These are phyloP conservation scores for Eucalyptus victrix DNA, from an alignment of 345 rosid species.

Conservation along the genomic window DNA sequence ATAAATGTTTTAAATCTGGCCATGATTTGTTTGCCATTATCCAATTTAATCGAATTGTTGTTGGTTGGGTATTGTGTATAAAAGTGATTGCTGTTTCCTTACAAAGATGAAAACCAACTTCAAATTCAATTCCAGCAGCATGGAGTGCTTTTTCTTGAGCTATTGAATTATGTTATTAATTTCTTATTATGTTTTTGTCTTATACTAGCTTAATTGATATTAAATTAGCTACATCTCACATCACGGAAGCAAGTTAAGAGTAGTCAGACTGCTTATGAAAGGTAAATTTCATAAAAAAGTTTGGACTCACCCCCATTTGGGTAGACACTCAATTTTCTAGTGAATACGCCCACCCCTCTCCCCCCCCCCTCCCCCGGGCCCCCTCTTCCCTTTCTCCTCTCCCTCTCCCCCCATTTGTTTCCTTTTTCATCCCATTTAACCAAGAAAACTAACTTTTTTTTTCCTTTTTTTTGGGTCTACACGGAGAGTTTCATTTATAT, in stretches of 20 bases:
- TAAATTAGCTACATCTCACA: not conserved
- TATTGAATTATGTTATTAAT: not conserved
- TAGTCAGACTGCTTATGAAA: not conserved
- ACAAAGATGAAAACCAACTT: not conserved
- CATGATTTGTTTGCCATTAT: not conserved
- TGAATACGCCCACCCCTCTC: too few species aligned
- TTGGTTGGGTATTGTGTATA: not conserved
- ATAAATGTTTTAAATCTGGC: not conserved
- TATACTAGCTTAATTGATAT: not conserved
- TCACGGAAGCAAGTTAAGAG: not conserved
- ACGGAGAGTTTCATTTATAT: too few species aligned
- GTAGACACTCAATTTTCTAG: too few species aligned
- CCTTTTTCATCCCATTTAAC: too few species aligned
- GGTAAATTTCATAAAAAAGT: not conserved
- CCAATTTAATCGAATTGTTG: not conserved
- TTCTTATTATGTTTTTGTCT: not conserved
- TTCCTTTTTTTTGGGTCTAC: too few species aligned
- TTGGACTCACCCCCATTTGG: too few species aligned
- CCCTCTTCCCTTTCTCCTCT: too few species aligned
- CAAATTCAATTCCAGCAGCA: not conserved
- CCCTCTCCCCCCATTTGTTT: too few species aligned
- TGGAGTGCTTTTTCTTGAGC: not conserved
- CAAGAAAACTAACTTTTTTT: too few species aligned
- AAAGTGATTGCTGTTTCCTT: not conserved
- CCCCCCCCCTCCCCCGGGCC: too few species aligned